These are phyloP conservation scores for Mariannaea sp. DNA, from an alignment of 2,329 filamentous ascomycete species.

Conservation along the genomic window DNA sequence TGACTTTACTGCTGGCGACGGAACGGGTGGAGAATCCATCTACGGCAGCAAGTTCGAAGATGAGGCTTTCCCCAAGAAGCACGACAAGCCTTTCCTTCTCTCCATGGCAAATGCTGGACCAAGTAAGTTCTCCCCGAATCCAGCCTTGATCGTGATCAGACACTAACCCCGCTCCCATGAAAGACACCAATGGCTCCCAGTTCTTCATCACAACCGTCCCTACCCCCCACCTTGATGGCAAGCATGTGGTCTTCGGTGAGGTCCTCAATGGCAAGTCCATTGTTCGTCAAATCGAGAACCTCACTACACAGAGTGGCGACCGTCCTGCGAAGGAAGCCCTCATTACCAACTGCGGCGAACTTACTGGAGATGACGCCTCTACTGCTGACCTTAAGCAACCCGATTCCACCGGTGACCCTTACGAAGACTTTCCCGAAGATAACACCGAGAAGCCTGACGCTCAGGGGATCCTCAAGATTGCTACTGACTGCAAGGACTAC, in stretches of 20 bases:
- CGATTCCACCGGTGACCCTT: slow-evolving; percentile 84
- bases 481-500: slow-evolving; percentile 83
- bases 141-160: background rate
- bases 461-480: slow-evolving; percentile 75
- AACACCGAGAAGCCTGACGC: slow-evolving; percentile 67
- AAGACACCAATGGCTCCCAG: slow-evolving; percentile 92
- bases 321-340: slow-evolving; percentile 75
- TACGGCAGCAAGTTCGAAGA: slow-evolving; percentile 98
- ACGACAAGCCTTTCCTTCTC: slow-evolving; percentile 89
- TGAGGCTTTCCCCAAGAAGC: slow-evolving; percentile 91
- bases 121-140: slow-evolving; percentile 55
- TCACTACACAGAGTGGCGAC: slow-evolving; percentile 74
- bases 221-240: slow-evolving; percentile 93
- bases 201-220: slow-evolving; percentile 97
- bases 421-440: slow-evolving; percentile 96
- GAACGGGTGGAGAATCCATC: slow-evolving; percentile 95
- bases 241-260: slow-evolving; percentile 97
- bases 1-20: slow-evolving; percentile 94
- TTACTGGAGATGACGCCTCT: slow-evolving; percentile 71
- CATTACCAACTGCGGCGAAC: slow-evolving; percentile 85
- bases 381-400: slow-evolving; percentile 69
- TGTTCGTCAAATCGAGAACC: slow-evolving; percentile 87
- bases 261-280: slow-evolving; percentile 92
- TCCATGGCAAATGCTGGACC: slow-evolving; percentile 98
- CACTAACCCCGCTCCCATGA: slow-evolving; percentile 16